Base-by-base conservation (phyloP, 257 asterid species). In the Plantago elongata region DNA sequence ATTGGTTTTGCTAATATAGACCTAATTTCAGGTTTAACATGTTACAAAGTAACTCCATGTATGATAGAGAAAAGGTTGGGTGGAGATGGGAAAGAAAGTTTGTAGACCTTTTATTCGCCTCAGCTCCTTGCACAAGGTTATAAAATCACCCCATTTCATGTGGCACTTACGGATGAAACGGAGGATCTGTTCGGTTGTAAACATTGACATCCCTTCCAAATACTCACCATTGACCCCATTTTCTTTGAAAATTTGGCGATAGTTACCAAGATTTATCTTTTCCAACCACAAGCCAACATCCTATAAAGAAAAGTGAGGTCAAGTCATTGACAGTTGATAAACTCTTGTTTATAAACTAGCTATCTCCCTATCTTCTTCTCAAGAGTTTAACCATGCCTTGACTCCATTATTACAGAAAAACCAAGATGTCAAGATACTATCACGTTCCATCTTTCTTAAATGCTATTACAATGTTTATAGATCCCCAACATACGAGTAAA, bases 101-200 rank as follows among this genome's bases (percentile, higher is more conserved):
- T 7, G 48, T 34, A 43, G 58, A 93, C 97, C 99, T 87, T 93
- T 93, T 74, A 93, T 93, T 84, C 96, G 79, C 78, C 99, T 89
- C 65, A 93, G 89, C 91, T 93, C 99, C 88, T 93, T 93, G 96
- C 99, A 93, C 81, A 93, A 77, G 72, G 91, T 93, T 68, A 93
- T 93, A 67, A 93, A 93, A 75, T 93, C 99, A 34, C 99, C 99
- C 99, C 99, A 93, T 78, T 89, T 93, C 99, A 93, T 83, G 84
- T 89, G 99, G 83, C 99, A 93, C 79, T 83, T 83, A 84, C 99
- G 84, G 75, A 93, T 93, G 82, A 93, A 93, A 69, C 99, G 84
- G 46, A 93, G 97, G 69, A 93, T 93, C 81, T 93, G 99, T 69
- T 93, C 97, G 55, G 99, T 89, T 13, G 99, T 89, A 74, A 93